Evolutionary conservation across 2,329 filamentous ascomycete genomes (phyloP), one percentile per base, ranked within the genome.

Genomic region (Penicillium fuscoglaucum): DNA sequence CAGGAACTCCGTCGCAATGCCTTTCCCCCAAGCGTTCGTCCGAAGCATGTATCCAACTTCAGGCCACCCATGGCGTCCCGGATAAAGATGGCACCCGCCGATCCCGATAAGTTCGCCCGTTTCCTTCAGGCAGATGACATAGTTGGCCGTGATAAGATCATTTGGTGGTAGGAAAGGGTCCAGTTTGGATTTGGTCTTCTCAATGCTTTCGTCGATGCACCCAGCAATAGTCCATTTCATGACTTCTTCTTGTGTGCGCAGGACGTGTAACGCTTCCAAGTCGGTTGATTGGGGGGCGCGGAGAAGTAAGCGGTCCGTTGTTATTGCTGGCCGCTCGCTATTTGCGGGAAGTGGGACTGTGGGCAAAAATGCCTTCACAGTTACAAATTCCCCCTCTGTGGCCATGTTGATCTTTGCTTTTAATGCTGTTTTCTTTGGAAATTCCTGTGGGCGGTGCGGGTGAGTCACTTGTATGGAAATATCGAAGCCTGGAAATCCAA

Each of bases 41-140:
- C 53, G 50, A 21, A 61, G 46, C 35, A 61, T 57, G 21, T 61
- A 61, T n/a, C 60, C 60, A 21, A 60, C 19, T 29, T 61, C 60
- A 9, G 60, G 60, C 60, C 60, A 61, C 2, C 60, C 60, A 41
- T 61, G 57, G 0, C 8, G 15, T n/a, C 28, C 57, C 19, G 49
- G 60, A 19, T 60, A 61, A 2, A 55, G 41, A 19, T 61, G 60
- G 6, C 60, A 61, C 15, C 60, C 60, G 13, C 60, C 60, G 7
- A 60, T 54, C 4, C 60, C 60, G 43, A 61, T 55, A 28, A 61
- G 35, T 12, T 60, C 57, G 6, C 60, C 60, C 4, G 57, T 54
- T 13, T 56, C 50, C 31, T 61, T 60, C 15, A 61, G 50, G n/a
- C 60, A 61, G 31, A 61, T 61, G 17, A 47, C 60, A 26, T 24